Base-by-base conservation (phyloP, 805 yeast genomes). In the Kodamaea jinghongensis region DNA sequence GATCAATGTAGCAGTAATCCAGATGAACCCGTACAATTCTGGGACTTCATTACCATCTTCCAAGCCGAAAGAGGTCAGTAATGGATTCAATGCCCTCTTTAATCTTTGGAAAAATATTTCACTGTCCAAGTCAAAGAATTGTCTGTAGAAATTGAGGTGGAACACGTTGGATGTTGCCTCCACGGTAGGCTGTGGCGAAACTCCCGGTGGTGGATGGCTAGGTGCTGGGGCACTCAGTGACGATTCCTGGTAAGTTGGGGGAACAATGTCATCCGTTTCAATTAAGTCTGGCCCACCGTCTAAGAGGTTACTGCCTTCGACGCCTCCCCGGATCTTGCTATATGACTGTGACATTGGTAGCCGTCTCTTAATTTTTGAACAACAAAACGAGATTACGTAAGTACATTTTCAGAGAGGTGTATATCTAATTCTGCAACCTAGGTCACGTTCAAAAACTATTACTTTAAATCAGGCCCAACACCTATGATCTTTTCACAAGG, bases 1-100 rank as follows among this genome's bases (percentile, higher is more conserved):
- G 1, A 86, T 78, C 36, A 87, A 76, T 0, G 96, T 83, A 0
- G 89, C 88, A 9, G 91, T 85, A 31, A 90, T 80, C 98, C 98
- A 90, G 13, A 88, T 67, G 6, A 95, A 84, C 0, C 96, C 96
- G 58, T 88, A 91, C 38, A 90, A 63, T 53, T 90, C 98, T 1
- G 63, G 55, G 7, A 47, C 43, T 11, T 70, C 68, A 25, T 59
- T 67, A 6, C 51, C 54, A 12, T 52, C 49, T 17, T 54, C 51
- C 2, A 38, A 50, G 10, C 47, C 53, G 14, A 57, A 52, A 1
- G 55, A 42, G 11, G 52, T 45, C 48, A 61, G 52, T 29, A 72
- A 48, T 12, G 90, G 85, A 49, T 84, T 82, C 29, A 82, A 47
- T 0, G 89, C 78, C 41, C 69, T 55, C 16, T 67, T 54, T 41